Percentiles rank a stretch among this genome's conserved stretches.
Conservation (phyloP, 352 stramenopile genomes). For the Pythium volutum region DNA sequence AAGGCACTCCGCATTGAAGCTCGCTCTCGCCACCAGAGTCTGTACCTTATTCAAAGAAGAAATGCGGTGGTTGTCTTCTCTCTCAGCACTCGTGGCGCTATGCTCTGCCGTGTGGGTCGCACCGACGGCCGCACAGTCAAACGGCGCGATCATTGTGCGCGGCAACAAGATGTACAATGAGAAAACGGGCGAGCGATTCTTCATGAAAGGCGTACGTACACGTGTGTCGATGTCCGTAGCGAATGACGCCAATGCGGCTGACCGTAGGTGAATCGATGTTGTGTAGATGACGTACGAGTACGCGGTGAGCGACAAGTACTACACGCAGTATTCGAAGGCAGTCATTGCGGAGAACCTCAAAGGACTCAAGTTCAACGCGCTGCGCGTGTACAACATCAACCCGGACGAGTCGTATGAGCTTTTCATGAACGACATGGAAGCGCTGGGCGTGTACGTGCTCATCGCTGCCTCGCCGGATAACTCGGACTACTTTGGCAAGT, state of each 20-base stretch:
- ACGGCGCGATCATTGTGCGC: constrained; percentile 65
- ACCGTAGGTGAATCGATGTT: neutral
- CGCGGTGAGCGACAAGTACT: constrained; percentile 82
- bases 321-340: constrained; percentile 79
- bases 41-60: neutral
- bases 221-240: neutral
- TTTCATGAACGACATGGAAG: constrained; percentile 85
- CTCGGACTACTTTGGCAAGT: constrained; percentile 83
- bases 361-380: constrained; percentile 78
- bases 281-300: constrained; percentile 85
- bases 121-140: constrained; percentile 7
- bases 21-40: neutral
- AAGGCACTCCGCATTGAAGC: neutral
- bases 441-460: constrained; percentile 76
- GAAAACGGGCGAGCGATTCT: constrained; percentile 79
- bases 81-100: constrained; percentile 8
- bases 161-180: constrained; percentile 88
- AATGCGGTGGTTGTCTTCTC: constrained; percentile 13
- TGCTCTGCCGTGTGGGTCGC: constrained; percentile 7
- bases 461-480: constrained; percentile 81
- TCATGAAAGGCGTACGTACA: constrained; percentile 76
- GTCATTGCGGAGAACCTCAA: constrained; percentile 62
- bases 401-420: constrained; percentile 74
- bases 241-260: neutral
- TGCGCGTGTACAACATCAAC: constrained; percentile 88